phyloP scores from a whole-genome alignment of 2,329 filamentous ascomycete species.

The Epichloe elymi region DNA sequence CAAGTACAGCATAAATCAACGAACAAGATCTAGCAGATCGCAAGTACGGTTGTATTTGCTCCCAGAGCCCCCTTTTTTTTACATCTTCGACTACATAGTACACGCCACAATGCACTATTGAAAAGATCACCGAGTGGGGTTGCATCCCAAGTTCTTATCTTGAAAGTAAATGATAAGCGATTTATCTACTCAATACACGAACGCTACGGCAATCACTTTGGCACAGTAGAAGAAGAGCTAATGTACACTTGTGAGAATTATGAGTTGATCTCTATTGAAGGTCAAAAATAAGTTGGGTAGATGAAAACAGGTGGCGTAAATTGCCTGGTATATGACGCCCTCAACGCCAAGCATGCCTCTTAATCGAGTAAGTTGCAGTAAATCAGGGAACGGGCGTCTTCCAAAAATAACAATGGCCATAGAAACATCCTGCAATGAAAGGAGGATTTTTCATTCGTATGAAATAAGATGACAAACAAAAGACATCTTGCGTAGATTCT shows the following conservation, averaged over 20 bases:
- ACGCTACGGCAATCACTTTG: neutral
- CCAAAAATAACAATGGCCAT: neutral
- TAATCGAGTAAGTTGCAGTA: neutral
- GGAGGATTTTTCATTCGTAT: neutral
- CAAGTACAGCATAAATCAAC: neutral
- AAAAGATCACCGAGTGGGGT: no score
- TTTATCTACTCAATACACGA: neutral
- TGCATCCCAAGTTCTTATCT: no score
- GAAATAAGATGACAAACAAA: neutral
- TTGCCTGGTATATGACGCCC: constrained; percentile 6
- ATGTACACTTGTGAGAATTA: neutral
- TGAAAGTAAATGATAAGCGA: no score
- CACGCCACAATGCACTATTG: neutral
- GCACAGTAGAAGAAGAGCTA: neutral
- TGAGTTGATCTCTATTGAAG: neutral
- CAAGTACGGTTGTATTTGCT: neutral
- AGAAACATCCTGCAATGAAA: neutral
- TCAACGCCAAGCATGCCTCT: constrained; percentile 6
- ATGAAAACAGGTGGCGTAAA: constrained; percentile 1
- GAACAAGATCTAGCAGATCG: neutral
- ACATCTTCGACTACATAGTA: neutral
- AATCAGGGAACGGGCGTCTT: neutral
- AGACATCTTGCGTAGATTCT: neutral
- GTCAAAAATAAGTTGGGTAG: neutral
- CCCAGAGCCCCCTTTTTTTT: neutral